Evolutionary conservation across 352 stramenopile species (phyloP).

Genomic region (Phytophthora lateralis): DNA sequence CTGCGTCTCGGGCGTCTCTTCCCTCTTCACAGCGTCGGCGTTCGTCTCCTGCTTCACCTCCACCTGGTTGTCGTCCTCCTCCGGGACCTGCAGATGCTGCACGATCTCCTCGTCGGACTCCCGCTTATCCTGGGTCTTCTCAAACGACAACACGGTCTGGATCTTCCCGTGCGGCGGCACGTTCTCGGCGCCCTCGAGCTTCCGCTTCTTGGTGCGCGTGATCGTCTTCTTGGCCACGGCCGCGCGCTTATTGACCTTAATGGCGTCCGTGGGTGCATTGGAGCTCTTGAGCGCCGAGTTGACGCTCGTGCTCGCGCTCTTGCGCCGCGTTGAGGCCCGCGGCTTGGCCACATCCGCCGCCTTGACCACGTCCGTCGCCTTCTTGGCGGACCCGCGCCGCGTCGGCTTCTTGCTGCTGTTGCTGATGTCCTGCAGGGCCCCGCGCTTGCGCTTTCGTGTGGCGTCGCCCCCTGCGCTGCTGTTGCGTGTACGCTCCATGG

Average conservation of each 20-base stretch:
- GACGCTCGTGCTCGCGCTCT: conserved; percentile 8
- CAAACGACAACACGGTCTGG: conserved; percentile 78
- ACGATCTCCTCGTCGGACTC: conserved; percentile 21
- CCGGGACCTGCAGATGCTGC: neutral
- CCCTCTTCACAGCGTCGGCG: neutral
- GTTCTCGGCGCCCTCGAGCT: conserved; percentile 47
- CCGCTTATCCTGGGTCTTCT: conserved; percentile 30
- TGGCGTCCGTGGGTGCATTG: conserved; percentile 20
- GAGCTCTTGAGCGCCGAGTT: conserved; percentile 38
- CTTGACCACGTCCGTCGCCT: conserved; percentile 27
- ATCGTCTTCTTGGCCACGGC: conserved; percentile 37
- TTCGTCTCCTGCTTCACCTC: conserved; percentile 13
- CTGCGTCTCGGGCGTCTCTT: conserved; percentile 29
- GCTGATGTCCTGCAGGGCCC: conserved; percentile 82
- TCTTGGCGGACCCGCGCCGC: conserved; percentile 28
- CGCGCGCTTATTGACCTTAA: conserved; percentile 37
- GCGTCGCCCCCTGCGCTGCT: conserved; percentile 28
- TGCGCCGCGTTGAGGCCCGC: conserved; percentile 15
- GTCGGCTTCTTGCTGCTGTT: conserved; percentile 59
- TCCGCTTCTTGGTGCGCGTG: conserved; percentile 47
- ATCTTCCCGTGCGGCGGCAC: conserved; percentile 49
- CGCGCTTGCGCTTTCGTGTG: conserved; percentile 77
- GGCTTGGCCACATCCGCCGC: conserved; percentile 1
- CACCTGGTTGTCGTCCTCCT: conserved; percentile 19
- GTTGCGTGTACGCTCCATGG: conserved; percentile 28